A percentile compares a stretch with the other conserved stretches of the same genome.
phyloP scores from a whole-genome alignment of 2,329 filamentous ascomycete species.

The Apiospora saccharicola region DNA sequence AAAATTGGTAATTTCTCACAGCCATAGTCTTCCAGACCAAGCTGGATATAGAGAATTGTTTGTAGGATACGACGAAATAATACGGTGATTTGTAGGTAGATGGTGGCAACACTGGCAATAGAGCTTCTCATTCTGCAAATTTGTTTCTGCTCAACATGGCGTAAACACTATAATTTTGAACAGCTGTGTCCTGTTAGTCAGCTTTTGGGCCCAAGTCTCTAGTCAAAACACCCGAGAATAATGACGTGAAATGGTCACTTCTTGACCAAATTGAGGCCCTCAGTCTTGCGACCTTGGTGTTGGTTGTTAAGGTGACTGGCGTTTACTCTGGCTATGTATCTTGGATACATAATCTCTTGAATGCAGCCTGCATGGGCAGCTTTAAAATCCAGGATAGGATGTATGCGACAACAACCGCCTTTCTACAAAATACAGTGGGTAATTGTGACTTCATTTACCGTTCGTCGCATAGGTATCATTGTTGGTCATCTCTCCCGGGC shows the following conservation, averaged over 20 bases:
- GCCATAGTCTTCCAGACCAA: too few relatives aligned
- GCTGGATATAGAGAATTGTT: constrained; percentile 13
- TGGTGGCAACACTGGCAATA: not conserved
- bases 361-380: not conserved
- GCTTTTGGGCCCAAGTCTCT: not conserved
- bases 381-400: not conserved
- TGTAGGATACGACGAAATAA: not conserved
- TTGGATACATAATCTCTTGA: not conserved
- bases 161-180: too few relatives aligned
- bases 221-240: not conserved
- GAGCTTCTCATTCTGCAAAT: not conserved
- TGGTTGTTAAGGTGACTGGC: too few relatives aligned
- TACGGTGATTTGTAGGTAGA: not conserved
- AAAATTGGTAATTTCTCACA: not conserved
- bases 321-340: too few relatives aligned
- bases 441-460: not conserved
- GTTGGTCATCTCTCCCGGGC: not conserved
- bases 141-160: not conserved
- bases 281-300: not conserved
- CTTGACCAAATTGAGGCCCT: not conserved
- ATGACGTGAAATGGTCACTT: not conserved
- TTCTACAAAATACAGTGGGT: not conserved
- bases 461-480: not conserved
- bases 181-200: not conserved
- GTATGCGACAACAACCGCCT: not conserved